Percentiles rank a stretch among this genome's conserved stretches.
phyloP scores from a whole-genome alignment of 139 green algal species.

The Picochlorum sp. region DNA sequence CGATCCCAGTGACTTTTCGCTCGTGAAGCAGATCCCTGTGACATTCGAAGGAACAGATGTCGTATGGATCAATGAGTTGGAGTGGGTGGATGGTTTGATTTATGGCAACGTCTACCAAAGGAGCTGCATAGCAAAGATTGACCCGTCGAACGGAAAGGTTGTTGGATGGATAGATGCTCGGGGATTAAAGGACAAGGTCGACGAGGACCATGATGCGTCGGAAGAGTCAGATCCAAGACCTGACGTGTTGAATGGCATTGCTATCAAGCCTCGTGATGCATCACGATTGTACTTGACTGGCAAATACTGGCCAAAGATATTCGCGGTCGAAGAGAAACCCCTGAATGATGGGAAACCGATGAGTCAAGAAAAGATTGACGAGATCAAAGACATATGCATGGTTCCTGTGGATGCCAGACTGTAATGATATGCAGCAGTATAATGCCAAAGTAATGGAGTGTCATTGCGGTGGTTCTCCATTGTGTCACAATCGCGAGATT shows the following conservation, averaged over 20 bases:
- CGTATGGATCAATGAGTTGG: slow-evolving; percentile 55
- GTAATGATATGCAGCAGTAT: background rate
- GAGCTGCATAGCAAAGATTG: slow-evolving; percentile 76
- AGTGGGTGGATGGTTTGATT: slow-evolving; percentile 65
- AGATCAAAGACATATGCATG: slow-evolving; percentile 5
- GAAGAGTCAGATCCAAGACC: background rate
- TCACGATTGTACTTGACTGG: slow-evolving; percentile 75
- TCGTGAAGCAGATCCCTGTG: slow-evolving; percentile 19
- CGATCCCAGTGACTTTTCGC: slow-evolving; percentile 36
- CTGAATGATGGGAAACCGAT: background rate
- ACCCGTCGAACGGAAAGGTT: slow-evolving; percentile 46
- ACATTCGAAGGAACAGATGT: slow-evolving; percentile 7
- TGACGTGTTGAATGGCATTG: slow-evolving; percentile 87
- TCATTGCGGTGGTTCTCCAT: no score
- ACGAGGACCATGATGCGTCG: slow-evolving; percentile 8
- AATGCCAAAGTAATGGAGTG: no score
- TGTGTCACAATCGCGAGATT: no score
- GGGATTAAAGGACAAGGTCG: slow-evolving; percentile 33
- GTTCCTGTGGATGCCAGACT: background rate
- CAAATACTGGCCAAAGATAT: slow-evolving; percentile 63
- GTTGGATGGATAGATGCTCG: slow-evolving; percentile 54
- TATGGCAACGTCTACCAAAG: slow-evolving; percentile 81
- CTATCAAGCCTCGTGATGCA: slow-evolving; percentile 42
- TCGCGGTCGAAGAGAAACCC: background rate
- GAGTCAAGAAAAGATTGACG: background rate